A percentile compares a stretch with the other conserved stretches of the same genome.
phyloP scores from a whole-genome alignment of 495 filamentous ascomycete species.

The Aspergillus haitiensis region DNA sequence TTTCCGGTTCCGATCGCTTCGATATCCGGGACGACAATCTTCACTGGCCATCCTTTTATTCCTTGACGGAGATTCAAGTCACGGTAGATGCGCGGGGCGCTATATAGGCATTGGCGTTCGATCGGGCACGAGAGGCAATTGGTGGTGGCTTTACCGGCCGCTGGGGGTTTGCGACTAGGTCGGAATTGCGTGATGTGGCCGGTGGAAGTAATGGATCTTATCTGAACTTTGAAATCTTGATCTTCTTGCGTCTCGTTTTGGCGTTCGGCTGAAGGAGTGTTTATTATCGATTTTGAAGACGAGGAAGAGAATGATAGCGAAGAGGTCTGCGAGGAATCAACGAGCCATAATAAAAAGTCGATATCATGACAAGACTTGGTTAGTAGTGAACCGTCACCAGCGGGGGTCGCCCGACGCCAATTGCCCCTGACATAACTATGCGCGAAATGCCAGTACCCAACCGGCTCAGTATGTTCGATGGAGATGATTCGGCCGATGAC shows the following conservation, averaged over 20 bases:
- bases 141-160: conserved; percentile 76
- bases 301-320: conserved; percentile 21
- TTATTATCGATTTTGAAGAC: conserved; percentile 9
- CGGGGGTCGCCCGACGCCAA: conserved; percentile 74
- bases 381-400: conserved; percentile 60
- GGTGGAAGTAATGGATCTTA: conserved; percentile 57
- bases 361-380: conserved; percentile 96
- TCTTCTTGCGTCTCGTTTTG: neutral
- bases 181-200: conserved; percentile 69
- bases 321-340: conserved; percentile 37
- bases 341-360: conserved; percentile 85
- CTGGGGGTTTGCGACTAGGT: conserved; percentile 66
- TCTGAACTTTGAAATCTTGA: neutral
- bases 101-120: conserved; percentile 75
- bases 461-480: conserved; percentile 87
- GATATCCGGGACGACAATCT: conserved; percentile 87
- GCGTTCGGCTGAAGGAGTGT: neutral
- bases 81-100: conserved; percentile 75
- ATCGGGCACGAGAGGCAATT: conserved; percentile 83
- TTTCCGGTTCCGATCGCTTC: conserved; percentile 56
- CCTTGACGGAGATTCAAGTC: conserved; percentile 58
- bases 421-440: conserved; percentile 94
- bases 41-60: conserved; percentile 75
- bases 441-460: conserved; percentile 95
- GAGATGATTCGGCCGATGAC: conserved; percentile 82